Evolutionary conservation across 805 yeast genomes (phyloP).

Genomic region (Huiozyma naganishii): DNA sequence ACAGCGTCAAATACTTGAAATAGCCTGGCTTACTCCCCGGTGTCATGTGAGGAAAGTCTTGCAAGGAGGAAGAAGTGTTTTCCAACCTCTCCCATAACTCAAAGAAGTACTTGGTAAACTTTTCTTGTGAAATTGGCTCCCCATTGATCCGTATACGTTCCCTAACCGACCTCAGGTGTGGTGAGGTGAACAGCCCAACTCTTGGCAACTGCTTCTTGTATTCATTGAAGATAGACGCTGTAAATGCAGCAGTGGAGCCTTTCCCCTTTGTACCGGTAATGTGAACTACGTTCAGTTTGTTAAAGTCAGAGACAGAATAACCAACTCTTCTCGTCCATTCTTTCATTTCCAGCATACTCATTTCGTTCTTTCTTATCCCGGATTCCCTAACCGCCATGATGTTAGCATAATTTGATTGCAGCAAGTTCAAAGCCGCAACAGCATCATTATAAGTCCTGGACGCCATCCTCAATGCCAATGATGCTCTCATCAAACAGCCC

Average conservation of each 20-base stretch:
- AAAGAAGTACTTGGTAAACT: slow-evolving; percentile 81
- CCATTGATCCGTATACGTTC: slow-evolving; percentile 89
- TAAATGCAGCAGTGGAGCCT: slow-evolving; percentile 95
- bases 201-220: slow-evolving; percentile 39
- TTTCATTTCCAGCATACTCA: slow-evolving; percentile 74
- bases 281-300: slow-evolving; percentile 71
- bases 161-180: slow-evolving; percentile 86
- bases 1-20: slow-evolving; percentile 78
- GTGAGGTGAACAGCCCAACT: slow-evolving; percentile 91
- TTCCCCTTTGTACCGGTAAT: slow-evolving; percentile 98
- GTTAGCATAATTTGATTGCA: slow-evolving; percentile 86
- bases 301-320: slow-evolving; percentile 53
- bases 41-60: slow-evolving; percentile 62
- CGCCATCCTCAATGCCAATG: slow-evolving; percentile 13
- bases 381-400: slow-evolving; percentile 71
- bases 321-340: slow-evolving; percentile 72
- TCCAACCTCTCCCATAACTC: slow-evolving; percentile 85
- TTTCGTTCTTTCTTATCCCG: slow-evolving; percentile 53
- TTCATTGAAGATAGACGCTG: slow-evolving; percentile 66
- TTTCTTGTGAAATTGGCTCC: slow-evolving; percentile 65
- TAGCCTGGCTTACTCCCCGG: slow-evolving; percentile 78
- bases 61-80: slow-evolving; percentile 40
- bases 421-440: slow-evolving; percentile 65
- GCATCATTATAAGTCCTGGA: slow-evolving; percentile 51
- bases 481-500: slow-evolving; percentile 8